Evolutionary conservation across 2,329 filamentous ascomycete genomes (phyloP).

Genomic region (Sclerotinia trifoliorum): DNA sequence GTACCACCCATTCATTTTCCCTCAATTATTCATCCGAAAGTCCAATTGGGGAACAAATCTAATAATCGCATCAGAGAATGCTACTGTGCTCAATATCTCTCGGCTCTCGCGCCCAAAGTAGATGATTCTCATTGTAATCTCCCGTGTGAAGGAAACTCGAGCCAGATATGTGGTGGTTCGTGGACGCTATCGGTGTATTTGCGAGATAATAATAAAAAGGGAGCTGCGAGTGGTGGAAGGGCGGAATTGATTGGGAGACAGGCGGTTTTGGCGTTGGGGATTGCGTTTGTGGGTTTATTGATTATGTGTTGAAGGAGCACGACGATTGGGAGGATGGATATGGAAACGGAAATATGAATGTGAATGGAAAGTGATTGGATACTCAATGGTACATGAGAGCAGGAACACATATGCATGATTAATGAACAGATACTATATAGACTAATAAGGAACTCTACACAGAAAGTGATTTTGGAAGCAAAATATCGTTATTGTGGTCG

Average conservation of each 20-base stretch:
- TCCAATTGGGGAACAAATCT: not conserved
- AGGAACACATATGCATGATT: too few relatives aligned
- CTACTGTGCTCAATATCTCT: conserved; percentile 18
- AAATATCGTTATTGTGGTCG: too few relatives aligned
- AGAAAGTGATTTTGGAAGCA: too few relatives aligned
- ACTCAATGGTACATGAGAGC: not conserved
- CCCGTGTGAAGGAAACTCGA: conserved; percentile 11
- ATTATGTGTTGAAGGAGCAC: not conserved
- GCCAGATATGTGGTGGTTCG: conserved; percentile 18
- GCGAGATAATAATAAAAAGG: not conserved
- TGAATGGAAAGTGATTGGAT: not conserved
- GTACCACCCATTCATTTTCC: conserved; percentile 4
- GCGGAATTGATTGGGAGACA: not conserved
- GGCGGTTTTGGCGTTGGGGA: not conserved
- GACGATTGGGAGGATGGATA: not conserved
- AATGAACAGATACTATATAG: too few relatives aligned
- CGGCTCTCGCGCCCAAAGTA: not conserved
- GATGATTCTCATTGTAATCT: conserved; percentile 12
- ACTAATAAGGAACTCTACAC: too few relatives aligned
- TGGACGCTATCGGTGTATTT: conserved; percentile 15
- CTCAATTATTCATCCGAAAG: not conserved
- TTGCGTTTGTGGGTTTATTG: not conserved
- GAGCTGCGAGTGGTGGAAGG: not conserved
- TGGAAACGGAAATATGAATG: not conserved
- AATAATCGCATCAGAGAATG: conserved; percentile 5